These are phyloP conservation scores for Russula ochroleuca DNA, from an alignment of 768 basidiomycete genomes.

Conservation along the genomic window DNA sequence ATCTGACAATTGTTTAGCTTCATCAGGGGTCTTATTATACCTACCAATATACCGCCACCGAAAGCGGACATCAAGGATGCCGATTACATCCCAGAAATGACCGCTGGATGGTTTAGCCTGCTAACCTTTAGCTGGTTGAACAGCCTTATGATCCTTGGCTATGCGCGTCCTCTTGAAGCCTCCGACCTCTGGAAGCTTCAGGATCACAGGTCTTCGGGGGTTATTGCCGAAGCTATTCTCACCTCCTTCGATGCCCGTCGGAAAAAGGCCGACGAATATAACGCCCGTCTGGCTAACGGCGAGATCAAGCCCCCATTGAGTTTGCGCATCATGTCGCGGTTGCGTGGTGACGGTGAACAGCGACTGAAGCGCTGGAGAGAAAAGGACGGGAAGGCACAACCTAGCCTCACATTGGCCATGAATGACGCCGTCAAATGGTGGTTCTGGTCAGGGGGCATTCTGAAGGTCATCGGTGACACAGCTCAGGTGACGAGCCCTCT, in stretches of 20 bases:
- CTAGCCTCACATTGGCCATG: constrained; percentile 65
- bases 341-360: constrained; percentile 49
- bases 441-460: constrained; percentile 68
- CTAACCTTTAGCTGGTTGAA: constrained; percentile 76
- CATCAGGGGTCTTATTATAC: constrained; percentile 22
- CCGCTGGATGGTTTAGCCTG: constrained; percentile 53
- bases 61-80: constrained; percentile 57
- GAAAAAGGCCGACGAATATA: constrained; percentile 61
- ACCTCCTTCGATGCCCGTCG: constrained; percentile 58
- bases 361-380: constrained; percentile 64
- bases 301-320: constrained; percentile 51
- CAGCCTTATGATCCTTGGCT: constrained; percentile 66
- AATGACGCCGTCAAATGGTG: constrained; percentile 75
- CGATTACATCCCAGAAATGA: constrained; percentile 57
- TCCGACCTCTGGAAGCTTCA: constrained; percentile 78
- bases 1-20: constrained; percentile 6
- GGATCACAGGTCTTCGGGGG: constrained; percentile 52
- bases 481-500: constrained; percentile 73
- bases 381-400: constrained; percentile 53
- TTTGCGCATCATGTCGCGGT: constrained; percentile 54
- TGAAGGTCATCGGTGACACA: constrained; percentile 60
- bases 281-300: constrained; percentile 60
- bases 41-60: constrained; percentile 39
- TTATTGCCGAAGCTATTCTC: constrained; percentile 59
- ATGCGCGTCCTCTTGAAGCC: constrained; percentile 73